These are phyloP conservation scores for Skeletonema grethae DNA, from an alignment of 108 stramenopile genomes.

Conservation along the genomic window DNA sequence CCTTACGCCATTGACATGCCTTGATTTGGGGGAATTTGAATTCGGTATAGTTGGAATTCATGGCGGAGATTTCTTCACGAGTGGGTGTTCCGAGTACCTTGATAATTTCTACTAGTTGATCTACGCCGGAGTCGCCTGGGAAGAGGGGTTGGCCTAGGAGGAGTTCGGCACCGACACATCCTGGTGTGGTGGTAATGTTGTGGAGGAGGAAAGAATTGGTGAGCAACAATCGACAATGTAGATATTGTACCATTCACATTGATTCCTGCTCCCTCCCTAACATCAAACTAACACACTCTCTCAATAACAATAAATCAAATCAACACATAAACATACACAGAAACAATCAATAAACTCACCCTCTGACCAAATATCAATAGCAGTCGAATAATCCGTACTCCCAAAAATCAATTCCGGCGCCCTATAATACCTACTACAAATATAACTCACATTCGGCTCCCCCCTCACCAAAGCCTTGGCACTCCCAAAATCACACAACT, in stretches of 20 bases:
- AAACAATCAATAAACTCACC: slow-evolving; percentile 27
- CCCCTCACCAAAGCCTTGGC: slow-evolving; percentile 95
- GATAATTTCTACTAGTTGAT: slow-evolving; percentile 99
- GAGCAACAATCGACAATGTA: too few species aligned
- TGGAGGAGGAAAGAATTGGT: neutral
- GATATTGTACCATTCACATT: too few species aligned
- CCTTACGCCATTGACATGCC: slow-evolving; percentile 95
- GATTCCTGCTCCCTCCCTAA: neutral
- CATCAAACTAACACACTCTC: neutral
- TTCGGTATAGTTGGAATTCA: slow-evolving; percentile 98
- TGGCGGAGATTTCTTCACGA: slow-evolving; percentile 92
- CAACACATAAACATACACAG: neutral
- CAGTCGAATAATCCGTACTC: slow-evolving; percentile 96
- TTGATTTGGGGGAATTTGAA: slow-evolving; percentile 99
- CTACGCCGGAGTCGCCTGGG: slow-evolving; percentile 97
- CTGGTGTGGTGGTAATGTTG: slow-evolving; percentile 26
- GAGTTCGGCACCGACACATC: slow-evolving; percentile 98
- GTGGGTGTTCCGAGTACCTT: slow-evolving; percentile 99
- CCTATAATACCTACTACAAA: slow-evolving; percentile 97
- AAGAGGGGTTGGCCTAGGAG: slow-evolving; percentile 97
- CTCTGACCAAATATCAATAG: slow-evolving; percentile 92
- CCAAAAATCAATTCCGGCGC: slow-evolving; percentile 99
- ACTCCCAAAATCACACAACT: slow-evolving; percentile 98
- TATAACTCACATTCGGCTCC: slow-evolving; percentile 97
- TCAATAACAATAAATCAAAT: slow-evolving; percentile 9